phyloP scores from a whole-genome alignment of 805 yeast genomes.

The Candida easanensis region DNA sequence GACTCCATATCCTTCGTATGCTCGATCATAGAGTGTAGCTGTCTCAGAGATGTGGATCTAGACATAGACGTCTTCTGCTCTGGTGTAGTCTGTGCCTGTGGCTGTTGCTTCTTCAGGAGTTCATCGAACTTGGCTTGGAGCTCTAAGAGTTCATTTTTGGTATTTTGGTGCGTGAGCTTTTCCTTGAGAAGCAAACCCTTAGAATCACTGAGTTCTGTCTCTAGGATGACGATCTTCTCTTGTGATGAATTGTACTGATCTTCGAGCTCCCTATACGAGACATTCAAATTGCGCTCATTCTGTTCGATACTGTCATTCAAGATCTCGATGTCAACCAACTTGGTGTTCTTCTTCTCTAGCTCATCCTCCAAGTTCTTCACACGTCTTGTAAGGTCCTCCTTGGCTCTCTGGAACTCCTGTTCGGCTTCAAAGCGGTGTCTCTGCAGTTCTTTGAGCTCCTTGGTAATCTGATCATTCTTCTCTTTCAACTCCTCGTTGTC shows the following conservation, averaged over 20 bases:
- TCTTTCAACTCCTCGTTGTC: constrained; percentile 24
- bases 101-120: constrained; percentile 4
- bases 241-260: constrained; percentile 33
- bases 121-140: constrained; percentile 12
- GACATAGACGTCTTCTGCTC: constrained; percentile 13
- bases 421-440: constrained; percentile 27
- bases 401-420: constrained; percentile 23
- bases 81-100: constrained; percentile 2
- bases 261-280: constrained; percentile 34
- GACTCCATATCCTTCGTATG: constrained; percentile 30
- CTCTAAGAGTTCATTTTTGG: constrained; percentile 24
- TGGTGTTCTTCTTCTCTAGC: constrained; percentile 28
- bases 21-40: constrained; percentile 29
- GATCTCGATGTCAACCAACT: constrained; percentile 40
- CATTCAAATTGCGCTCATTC: constrained; percentile 34
- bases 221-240: constrained; percentile 39
- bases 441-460: constrained; percentile 29
- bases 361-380: constrained; percentile 30
- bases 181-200: constrained; percentile 28
- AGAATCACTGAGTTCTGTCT: constrained; percentile 33
- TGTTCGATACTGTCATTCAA: constrained; percentile 43
- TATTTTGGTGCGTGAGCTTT: constrained; percentile 28
- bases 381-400: constrained; percentile 19
- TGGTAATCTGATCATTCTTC: constrained; percentile 19
- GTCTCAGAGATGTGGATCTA: constrained; percentile 29